Percentiles rank a stretch among this genome's conserved stretches.
These are phyloP conservation scores for Zygosaccharomyces sapae DNA, from an alignment of 1,139 yeast genomes.

Conservation along the genomic window DNA sequence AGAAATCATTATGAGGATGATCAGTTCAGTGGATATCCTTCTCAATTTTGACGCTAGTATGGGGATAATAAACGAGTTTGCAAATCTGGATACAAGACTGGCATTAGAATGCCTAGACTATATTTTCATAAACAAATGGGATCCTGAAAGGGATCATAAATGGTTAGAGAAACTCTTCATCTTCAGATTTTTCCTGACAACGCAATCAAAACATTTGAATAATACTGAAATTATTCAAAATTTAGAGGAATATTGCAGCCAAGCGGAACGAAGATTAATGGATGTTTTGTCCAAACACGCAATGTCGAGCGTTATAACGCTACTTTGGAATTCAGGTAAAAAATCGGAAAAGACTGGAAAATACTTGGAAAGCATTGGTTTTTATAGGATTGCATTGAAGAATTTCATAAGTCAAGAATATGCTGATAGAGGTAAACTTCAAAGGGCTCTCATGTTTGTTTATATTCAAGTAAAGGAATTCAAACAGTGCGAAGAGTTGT, in stretches of 20 bases:
- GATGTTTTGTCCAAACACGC: slow-evolving; percentile 15
- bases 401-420: slow-evolving; percentile 18
- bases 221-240: slow-evolving; percentile 18
- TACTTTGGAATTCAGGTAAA: slow-evolving; percentile 30
- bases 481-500: slow-evolving; percentile 13
- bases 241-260: slow-evolving; percentile 15
- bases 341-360: slow-evolving; percentile 23
- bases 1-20: slow-evolving; percentile 26
- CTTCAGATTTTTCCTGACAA: slow-evolving; percentile 22
- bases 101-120: slow-evolving; percentile 25
- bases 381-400: slow-evolving; percentile 20
- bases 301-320: slow-evolving; percentile 23
- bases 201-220: slow-evolving; percentile 23
- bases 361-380: slow-evolving; percentile 15
- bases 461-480: slow-evolving; percentile 16
- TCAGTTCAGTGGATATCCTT: slow-evolving; percentile 19
- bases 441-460: slow-evolving; percentile 23
- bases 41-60: slow-evolving; percentile 20
- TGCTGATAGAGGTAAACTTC: slow-evolving; percentile 24
- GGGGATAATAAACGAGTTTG: slow-evolving; percentile 23
- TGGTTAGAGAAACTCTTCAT: slow-evolving; percentile 19
- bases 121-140: slow-evolving; percentile 21
- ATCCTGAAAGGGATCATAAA: slow-evolving; percentile 17
- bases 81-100: slow-evolving; percentile 14
- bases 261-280: slow-evolving; percentile 16